Percentiles rank a stretch among this genome's conserved stretches.
Conservation (phyloP, 192 early-diverging fungal species). For the Umbelopsis vinacea region DNA sequence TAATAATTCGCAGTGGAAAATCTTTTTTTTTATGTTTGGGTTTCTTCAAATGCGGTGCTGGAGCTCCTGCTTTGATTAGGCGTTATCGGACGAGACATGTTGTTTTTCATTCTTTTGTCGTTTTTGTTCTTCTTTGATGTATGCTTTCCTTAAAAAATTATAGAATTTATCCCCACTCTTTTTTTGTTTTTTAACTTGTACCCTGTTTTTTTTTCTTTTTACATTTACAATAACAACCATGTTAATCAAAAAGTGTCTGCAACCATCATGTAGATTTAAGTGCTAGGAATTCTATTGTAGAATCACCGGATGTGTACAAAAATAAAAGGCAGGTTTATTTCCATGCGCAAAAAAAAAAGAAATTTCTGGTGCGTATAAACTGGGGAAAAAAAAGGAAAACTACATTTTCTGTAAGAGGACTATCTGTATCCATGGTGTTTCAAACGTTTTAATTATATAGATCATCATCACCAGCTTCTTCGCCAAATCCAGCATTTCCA, state of each 20-base stretch:
- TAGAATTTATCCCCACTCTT: no score
- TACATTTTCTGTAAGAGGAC: not conserved
- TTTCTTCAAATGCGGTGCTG: not conserved
- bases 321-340: not conserved
- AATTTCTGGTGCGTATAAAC: not conserved
- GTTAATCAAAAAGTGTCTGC: no score
- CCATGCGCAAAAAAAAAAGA: not conserved
- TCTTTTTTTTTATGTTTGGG: not conserved
- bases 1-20: not conserved
- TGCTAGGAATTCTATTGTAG: no score
- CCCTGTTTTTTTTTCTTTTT: no score
- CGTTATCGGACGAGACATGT: no score
- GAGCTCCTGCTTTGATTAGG: no score
- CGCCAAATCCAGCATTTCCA: constrained; percentile 58
- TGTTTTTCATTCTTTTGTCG: no score
- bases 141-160: no score
- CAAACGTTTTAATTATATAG: constrained; percentile 69
- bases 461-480: constrained; percentile 78
- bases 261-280: no score
- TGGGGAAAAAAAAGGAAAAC: not conserved
- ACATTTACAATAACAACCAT: no score
- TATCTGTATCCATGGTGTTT: not conserved
- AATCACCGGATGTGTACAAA: not conserved
- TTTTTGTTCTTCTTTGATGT: no score
- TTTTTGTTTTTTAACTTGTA: no score